Evolutionary conservation across 306 rosid species (phyloP), one percentile per base, ranked within the genome.

Genomic region (Arachis hypogaea): DNA sequence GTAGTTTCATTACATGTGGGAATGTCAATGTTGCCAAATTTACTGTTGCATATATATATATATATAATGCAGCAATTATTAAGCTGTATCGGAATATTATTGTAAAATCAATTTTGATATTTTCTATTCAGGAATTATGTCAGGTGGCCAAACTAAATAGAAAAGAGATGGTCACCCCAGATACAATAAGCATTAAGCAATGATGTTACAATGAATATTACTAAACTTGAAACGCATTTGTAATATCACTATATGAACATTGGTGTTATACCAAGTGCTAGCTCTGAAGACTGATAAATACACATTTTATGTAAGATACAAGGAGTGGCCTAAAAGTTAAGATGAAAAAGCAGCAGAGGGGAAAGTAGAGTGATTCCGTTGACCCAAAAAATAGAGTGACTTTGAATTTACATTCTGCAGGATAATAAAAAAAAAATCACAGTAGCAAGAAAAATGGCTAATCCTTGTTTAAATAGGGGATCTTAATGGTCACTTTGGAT

Each of bases 401-500:
- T 58, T 66, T n/a, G 52, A 56, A 41, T 71, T 54, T 58, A 38
- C n/a, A 67, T 46, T 59, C 57, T 16, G 28, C 28, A 18, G 22
- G 22, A 18, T 12, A 69, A 38, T 50, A 22, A 38, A 70, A 75
- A 79, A 38, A 28, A 28, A 43, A 62, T 62, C 66, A 75, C 11
- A 41, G 62, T 11, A 8, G 41, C 77, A 58, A 55, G 58, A 22
- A 51, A 44, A 28, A 55, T 76, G 62, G 73, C 55, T 74, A 79
- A 49, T 85, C 60, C 46, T 81, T 84, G 29, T 45, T 73, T 7
- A 88, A 64, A 71, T 28, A 71, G 28, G 98, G 98, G 63, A 94
- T 81, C 79, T 86, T 91, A 76, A 94, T 81, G 2, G 85, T 82
- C 67, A 74, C 66, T 78, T 79, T 84, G 59, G 96, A 93, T 12